Conservation (phyloP, 2,329 filamentous ascomycete genomes). For the Microdochium bolleyi region DNA sequence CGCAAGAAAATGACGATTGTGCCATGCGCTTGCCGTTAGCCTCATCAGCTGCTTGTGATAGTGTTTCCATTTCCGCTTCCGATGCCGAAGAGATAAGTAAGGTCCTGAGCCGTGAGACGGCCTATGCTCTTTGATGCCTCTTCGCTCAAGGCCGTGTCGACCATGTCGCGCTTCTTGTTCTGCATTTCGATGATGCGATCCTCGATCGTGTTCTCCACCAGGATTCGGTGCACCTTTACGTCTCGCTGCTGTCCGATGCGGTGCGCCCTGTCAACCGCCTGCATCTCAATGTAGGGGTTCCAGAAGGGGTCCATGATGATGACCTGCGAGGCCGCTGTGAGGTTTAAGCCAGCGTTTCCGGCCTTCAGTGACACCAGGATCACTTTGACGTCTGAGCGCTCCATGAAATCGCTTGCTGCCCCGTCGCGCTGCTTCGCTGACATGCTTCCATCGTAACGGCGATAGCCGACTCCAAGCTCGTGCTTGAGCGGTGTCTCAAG, state of each 20-base stretch:
- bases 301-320: conserved; percentile 91
- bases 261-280: conserved; percentile 84
- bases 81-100: conserved; percentile 59
- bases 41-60: background rate
- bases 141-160: conserved; percentile 75
- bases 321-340: conserved; percentile 74
- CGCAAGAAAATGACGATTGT: background rate
- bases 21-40: background rate
- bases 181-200: conserved; percentile 78
- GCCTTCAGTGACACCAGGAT: conserved; percentile 76
- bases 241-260: conserved; percentile 71
- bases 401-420: conserved; percentile 57
- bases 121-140: conserved; percentile 58
- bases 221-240: conserved; percentile 73
- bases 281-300: conserved; percentile 90
- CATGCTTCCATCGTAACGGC: conserved; percentile 75
- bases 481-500: conserved; percentile 63
- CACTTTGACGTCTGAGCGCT: conserved; percentile 50
- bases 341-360: conserved; percentile 78
- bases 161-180: conserved; percentile 67
- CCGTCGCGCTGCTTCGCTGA: conserved; percentile 55
- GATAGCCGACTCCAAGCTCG: conserved; percentile 43
- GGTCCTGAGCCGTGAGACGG: conserved; percentile 56
- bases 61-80: conserved; percentile 1
- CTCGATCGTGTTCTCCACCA: conserved; percentile 74